Evolutionary conservation across 202 grass and related monocot species (phyloP), one percentile per base, ranked within the genome.

Genomic region (Schoenoplectus tabernaemontani): DNA sequence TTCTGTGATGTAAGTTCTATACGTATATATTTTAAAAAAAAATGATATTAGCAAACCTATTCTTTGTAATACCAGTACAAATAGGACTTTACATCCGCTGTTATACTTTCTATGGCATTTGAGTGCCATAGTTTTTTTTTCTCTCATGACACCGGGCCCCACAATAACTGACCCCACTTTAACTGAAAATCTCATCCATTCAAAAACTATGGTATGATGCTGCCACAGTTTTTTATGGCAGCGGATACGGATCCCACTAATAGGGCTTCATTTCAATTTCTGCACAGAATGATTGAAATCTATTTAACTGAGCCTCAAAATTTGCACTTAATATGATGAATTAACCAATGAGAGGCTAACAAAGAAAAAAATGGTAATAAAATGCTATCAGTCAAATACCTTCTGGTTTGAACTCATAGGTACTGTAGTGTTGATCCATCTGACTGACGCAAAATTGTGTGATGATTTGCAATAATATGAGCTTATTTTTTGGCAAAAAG

Each of bases 1-100:
- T 53, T 78, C 36, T 30, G 78, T 36, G 32, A 73, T 42, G 87
- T 89, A 87, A 87, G 82, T 56, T 84, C n/a, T 78, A 59, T 32
- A 0, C 13, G 23, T 61, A 74, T 12, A 51, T 46, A 50, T 78
- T 11, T 43, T 57, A 57, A 53, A 20, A 19, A 56, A 56, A 54
- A 32, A 33, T 43, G 36, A 69, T 78, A 41, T 48, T 39, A 68
- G 3, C 28, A 62, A 6, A 28, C 23, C 57, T 28, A 28, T 59
- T 0, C 9, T 23, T 26, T 2, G 4, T 26, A 12, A 59, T 59
- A 37, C n/a, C n/a, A n/a, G n/a, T n/a, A n/a, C n/a, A n/a, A n/a
- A n/a, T n/a, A n/a, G n/a, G n/a, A n/a, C n/a, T n/a, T n/a, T n/a
- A n/a, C n/a, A n/a, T n/a, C n/a, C n/a, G n/a, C n/a, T n/a, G n/a